These are phyloP conservation scores for Croton setiger DNA, from an alignment of 441 rosid genomes.

Conservation along the genomic window DNA sequence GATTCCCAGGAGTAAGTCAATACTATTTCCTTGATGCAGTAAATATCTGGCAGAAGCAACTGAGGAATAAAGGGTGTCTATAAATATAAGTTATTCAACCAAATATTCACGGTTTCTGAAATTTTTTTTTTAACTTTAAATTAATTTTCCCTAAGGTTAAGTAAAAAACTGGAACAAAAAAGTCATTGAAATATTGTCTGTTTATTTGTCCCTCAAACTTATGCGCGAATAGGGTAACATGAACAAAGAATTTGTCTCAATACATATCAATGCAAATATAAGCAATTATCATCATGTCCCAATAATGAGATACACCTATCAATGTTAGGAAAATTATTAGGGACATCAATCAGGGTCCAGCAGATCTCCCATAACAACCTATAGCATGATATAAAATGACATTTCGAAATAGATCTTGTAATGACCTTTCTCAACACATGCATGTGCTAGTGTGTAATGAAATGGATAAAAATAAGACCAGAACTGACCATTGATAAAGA, in stretches of 20 bases:
- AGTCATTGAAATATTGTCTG: neutral
- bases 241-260: neutral
- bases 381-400: neutral
- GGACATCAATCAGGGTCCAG: conserved; percentile 2
- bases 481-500: too few species aligned
- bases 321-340: neutral
- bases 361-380: neutral
- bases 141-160: neutral
- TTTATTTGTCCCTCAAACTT: neutral
- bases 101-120: neutral
- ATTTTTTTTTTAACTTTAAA: neutral
- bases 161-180: neutral
- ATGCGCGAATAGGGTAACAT: neutral
- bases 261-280: neutral
- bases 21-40: neutral
- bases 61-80: neutral
- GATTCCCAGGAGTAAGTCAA: neutral
- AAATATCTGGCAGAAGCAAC: neutral
- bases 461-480: too few species aligned
- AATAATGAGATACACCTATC: neutral
- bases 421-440: neutral
- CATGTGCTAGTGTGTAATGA: neutral
- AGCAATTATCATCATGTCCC: conserved; percentile 1
- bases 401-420: neutral
- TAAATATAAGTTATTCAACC: neutral